Evolutionary conservation across 2,329 filamentous ascomycete species (phyloP).

Genomic region (Tolypocladium ovalisporum): DNA sequence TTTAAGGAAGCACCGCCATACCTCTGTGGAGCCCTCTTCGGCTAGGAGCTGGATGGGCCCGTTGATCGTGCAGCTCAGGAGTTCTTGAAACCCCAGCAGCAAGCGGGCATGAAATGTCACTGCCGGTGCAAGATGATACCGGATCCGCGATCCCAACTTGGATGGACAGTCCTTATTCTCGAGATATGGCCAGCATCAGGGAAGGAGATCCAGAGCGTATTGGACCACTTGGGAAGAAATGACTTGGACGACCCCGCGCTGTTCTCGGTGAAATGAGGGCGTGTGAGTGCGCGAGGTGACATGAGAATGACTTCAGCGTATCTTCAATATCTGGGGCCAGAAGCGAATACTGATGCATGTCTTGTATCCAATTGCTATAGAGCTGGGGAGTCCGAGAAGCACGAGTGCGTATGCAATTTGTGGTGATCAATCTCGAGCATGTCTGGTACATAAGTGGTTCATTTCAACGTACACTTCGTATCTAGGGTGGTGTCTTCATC

Average conservation of each 20-base stretch:
- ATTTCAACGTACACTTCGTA: background rate
- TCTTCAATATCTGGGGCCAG: background rate
- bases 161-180: slow-evolving; percentile 14
- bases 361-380: background rate
- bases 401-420: too few relatives aligned
- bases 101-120: slow-evolving; percentile 16
- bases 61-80: slow-evolving; percentile 13
- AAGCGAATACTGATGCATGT: background rate
- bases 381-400: too few relatives aligned
- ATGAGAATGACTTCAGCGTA: background rate
- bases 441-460: background rate
- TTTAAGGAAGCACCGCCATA: slow-evolving; percentile 48
- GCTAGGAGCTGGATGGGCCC: slow-evolving; percentile 15
- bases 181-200: slow-evolving; percentile 15
- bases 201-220: slow-evolving; percentile 15
- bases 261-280: background rate
- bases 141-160: slow-evolving; percentile 9
- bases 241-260: slow-evolving; percentile 13
- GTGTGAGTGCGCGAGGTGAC: background rate
- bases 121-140: slow-evolving; percentile 17
- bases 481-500: background rate
- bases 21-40: slow-evolving; percentile 16
- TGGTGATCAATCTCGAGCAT: too few relatives aligned
- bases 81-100: slow-evolving; percentile 8
- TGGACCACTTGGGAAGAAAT: slow-evolving; percentile 14